A percentile compares a stretch with the other conserved stretches of the same genome.
Evolutionary conservation across 495 filamentous ascomycete genomes (phyloP).

Genomic region (Pyrenula aspistea): DNA sequence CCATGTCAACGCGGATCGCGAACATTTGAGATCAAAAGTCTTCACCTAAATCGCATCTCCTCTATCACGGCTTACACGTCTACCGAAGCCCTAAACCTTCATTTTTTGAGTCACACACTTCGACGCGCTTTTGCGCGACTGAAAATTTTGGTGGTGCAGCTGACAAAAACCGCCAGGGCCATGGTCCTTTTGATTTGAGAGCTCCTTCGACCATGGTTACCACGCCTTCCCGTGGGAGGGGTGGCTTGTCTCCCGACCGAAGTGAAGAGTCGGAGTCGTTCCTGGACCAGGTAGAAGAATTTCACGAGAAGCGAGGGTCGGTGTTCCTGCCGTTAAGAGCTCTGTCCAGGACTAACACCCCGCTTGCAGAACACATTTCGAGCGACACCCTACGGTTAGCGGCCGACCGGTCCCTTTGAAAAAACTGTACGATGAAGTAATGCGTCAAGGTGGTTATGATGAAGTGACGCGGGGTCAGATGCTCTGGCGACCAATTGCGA

Average conservation of each 20-base stretch:
- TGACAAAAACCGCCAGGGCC: neutral
- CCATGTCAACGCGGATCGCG: neutral
- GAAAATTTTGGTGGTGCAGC: neutral
- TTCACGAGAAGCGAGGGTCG: conserved; percentile 58
- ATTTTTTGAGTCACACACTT: too few relatives aligned
- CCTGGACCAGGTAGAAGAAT: conserved; percentile 49
- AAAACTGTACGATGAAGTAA: conserved; percentile 57
- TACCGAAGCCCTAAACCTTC: too few relatives aligned
- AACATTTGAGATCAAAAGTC: too few relatives aligned
- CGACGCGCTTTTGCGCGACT: neutral
- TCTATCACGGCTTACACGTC: too few relatives aligned
- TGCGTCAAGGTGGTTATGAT: conserved; percentile 67
- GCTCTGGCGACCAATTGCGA: conserved; percentile 61
- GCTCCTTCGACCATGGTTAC: conserved; percentile 5
- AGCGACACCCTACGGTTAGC: conserved; percentile 63
- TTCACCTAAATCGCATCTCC: too few relatives aligned
- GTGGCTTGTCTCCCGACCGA: conserved; percentile 20
- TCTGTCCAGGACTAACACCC: conserved; percentile 5
- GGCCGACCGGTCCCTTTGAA: conserved; percentile 56
- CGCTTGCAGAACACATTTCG: conserved; percentile 45
- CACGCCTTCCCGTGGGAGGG: conserved; percentile 1
- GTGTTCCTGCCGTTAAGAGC: neutral
- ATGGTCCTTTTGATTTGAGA: neutral
- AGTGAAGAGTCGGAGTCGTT: conserved; percentile 59
- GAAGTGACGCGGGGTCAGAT: conserved; percentile 67